These are phyloP conservation scores for Aspergillus felis DNA, from an alignment of 2,329 filamentous ascomycete genomes.

Conservation along the genomic window DNA sequence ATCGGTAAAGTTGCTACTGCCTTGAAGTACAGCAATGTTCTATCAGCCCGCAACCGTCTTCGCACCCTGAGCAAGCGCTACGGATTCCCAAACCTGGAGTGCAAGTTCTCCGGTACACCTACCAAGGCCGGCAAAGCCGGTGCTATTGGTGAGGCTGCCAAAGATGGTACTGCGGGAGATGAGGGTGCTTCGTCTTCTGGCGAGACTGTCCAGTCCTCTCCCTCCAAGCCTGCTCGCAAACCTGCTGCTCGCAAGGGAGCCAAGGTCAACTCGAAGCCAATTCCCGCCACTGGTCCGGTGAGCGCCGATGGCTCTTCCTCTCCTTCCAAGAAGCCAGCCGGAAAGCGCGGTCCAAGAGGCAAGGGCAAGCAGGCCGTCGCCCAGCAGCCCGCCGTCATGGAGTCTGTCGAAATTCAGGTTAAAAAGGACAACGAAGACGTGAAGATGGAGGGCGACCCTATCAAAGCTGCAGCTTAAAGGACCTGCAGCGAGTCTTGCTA, in stretches of 20 bases:
- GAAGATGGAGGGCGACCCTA: background rate
- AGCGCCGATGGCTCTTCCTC: background rate
- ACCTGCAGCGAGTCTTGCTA: background rate
- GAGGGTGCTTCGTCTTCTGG: background rate
- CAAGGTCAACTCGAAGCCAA: slow-evolving; percentile 14
- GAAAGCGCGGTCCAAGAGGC: background rate
- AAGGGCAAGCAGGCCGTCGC: background rate
- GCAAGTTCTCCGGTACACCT: slow-evolving; percentile 1
- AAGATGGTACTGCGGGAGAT: background rate
- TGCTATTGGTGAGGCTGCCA: background rate
- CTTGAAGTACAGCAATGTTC: slow-evolving; percentile 25
- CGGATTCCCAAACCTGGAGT: slow-evolving; percentile 17
- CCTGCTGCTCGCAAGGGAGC: slow-evolving; percentile 15
- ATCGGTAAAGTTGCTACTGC: slow-evolving; percentile 20
- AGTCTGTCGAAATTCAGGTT: background rate
- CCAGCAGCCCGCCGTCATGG: background rate
- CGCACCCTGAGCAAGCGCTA: slow-evolving; percentile 23
- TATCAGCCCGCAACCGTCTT: slow-evolving; percentile 26
- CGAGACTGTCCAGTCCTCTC: background rate
- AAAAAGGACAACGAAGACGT: background rate
- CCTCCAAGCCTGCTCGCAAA: slow-evolving; percentile 1
- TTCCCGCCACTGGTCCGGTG: slow-evolving; percentile 11
- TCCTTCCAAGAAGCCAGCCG: background rate
- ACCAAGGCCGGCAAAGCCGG: background rate
- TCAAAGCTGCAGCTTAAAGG: background rate